These are phyloP conservation scores for Pseudonectria foliicola DNA, from an alignment of 2,329 filamentous ascomycete species.

Conservation along the genomic window DNA sequence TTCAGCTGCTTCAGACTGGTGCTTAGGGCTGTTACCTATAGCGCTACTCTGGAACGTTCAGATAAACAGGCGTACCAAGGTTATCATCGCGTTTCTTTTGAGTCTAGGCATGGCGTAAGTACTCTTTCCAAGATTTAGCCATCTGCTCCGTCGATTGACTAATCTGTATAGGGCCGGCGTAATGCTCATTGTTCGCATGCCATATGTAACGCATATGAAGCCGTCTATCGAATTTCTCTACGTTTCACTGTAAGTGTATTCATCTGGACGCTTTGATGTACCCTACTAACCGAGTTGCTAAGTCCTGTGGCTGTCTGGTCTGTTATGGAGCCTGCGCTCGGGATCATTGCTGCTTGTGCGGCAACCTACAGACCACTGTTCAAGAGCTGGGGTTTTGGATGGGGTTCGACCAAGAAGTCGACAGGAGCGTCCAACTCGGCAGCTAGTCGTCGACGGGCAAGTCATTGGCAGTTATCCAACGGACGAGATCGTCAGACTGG, in stretches of 20 bases:
- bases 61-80: conserved; percentile 40
- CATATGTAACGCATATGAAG: conserved; percentile 19
- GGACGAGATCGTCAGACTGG: no score
- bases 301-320: conserved; percentile 28
- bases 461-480: no score
- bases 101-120: conserved; percentile 43
- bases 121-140: background rate
- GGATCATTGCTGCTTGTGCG: conserved; percentile 27
- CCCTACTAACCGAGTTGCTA: background rate
- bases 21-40: conserved; percentile 42
- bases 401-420: background rate
- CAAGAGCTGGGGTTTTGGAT: conserved; percentile 19
- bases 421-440: no score
- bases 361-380: conserved; percentile 26
- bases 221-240: conserved; percentile 24
- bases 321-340: conserved; percentile 26
- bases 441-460: conserved; percentile 5
- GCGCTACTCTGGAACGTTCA: conserved; percentile 44
- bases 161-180: conserved; percentile 27
- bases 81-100: conserved; percentile 38
- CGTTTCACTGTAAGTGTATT: conserved; percentile 23
- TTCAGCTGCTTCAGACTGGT: conserved; percentile 39
- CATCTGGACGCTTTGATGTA: background rate
- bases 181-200: conserved; percentile 32
- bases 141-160: background rate